These are phyloP conservation scores for Filobasidium wieringae DNA, from an alignment of 768 basidiomycete genomes.

Conservation along the genomic window DNA sequence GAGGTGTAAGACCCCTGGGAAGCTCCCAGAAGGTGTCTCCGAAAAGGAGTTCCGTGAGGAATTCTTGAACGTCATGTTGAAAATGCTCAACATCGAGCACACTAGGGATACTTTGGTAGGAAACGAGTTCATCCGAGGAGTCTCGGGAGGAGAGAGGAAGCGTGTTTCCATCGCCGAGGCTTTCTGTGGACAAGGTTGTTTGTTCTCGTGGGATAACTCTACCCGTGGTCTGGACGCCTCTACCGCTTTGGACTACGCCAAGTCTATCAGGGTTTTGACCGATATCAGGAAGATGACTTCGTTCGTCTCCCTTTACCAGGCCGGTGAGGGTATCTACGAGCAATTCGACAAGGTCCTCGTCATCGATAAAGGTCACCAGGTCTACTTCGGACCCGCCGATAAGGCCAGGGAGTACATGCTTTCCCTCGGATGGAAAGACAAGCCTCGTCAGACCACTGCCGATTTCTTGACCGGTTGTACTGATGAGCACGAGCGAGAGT, in stretches of 20 bases:
- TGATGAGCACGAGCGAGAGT: conserved; percentile 45
- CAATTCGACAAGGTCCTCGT: conserved; percentile 75
- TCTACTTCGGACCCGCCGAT: conserved; percentile 59
- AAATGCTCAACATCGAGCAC: conserved; percentile 49
- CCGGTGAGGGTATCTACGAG: conserved; percentile 50
- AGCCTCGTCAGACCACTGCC: conserved; percentile 71
- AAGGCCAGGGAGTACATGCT: conserved; percentile 63
- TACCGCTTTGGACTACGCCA: conserved; percentile 75
- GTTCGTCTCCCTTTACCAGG: conserved; percentile 76
- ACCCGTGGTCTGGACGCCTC: conserved; percentile 53
- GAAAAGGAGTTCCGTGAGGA: conserved; percentile 41
- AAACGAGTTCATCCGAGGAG: conserved; percentile 41
- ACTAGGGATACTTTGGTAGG: conserved; percentile 41
- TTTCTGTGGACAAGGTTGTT: conserved; percentile 34
- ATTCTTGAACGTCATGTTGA: conserved; percentile 42
- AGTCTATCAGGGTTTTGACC: conserved; percentile 66
- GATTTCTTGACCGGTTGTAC: conserved; percentile 61
- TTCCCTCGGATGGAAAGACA: conserved; percentile 54
- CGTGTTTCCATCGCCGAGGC: conserved; percentile 44
- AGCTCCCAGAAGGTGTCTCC: conserved; percentile 45
- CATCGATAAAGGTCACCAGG: conserved; percentile 60
- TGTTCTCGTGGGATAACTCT: conserved; percentile 47
- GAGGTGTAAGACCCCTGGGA: conserved; percentile 52
- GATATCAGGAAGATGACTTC: conserved; percentile 50
- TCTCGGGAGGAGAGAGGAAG: conserved; percentile 44